A percentile compares a stretch with the other conserved stretches of the same genome.
phyloP scores from a whole-genome alignment of 2,329 filamentous ascomycete species.

The Aspergillus tanneri region DNA sequence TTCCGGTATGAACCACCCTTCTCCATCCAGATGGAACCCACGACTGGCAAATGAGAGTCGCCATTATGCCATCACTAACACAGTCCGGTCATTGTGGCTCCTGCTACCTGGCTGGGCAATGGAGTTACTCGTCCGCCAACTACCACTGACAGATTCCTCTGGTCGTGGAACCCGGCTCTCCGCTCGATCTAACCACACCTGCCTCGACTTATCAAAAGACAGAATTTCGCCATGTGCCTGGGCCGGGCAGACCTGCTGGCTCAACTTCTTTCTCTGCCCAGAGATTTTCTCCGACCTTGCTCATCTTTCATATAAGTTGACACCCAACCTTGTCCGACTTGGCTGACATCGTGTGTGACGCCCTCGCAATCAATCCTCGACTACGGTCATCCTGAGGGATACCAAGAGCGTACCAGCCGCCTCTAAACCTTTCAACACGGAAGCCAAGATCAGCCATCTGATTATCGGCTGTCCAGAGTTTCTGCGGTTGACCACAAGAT shows the following conservation, averaged over 20 bases:
- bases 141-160: constrained; percentile 8
- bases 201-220: constrained; percentile 23
- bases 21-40: neutral
- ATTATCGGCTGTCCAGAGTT: constrained; percentile 11
- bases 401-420: constrained; percentile 10
- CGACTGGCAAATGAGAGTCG: neutral
- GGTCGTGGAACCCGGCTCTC: constrained; percentile 14
- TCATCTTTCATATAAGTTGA: constrained; percentile 20
- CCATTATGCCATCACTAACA: constrained; percentile 1
- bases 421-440: constrained; percentile 14
- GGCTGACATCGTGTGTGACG: constrained; percentile 25
- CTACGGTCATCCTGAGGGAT: constrained; percentile 7
- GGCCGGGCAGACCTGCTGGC: constrained; percentile 15
- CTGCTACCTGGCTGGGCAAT: constrained; percentile 6
- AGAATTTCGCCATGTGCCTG: constrained; percentile 22
- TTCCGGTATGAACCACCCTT: neutral
- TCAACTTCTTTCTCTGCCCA: constrained; percentile 15
- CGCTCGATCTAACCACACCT: constrained; percentile 15
- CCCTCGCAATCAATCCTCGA: constrained; percentile 13
- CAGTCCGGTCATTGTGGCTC: neutral
- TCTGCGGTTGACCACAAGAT: constrained; percentile 24
- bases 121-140: constrained; percentile 1
- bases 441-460: constrained; percentile 14
- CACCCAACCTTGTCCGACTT: constrained; percentile 20
- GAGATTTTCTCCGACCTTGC: constrained; percentile 13